Conservation (phyloP, 1,284 basidiomycete genomes). For the Cutaneotrichosporon sp. region DNA sequence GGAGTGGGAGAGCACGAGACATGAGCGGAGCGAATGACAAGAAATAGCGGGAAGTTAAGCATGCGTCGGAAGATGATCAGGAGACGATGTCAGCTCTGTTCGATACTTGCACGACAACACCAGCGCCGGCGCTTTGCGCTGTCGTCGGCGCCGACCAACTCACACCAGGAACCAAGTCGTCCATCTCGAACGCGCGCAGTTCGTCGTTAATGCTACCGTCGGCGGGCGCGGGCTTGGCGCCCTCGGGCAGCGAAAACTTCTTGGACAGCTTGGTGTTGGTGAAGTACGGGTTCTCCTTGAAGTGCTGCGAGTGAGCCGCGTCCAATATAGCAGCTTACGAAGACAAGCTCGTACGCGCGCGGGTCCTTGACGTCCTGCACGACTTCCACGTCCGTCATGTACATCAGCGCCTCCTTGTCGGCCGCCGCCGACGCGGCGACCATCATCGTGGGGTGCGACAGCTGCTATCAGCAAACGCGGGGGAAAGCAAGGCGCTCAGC, state of each 20-base stretch:
- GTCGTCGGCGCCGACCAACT: conserved; percentile 5
- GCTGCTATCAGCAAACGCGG: conserved; percentile 16
- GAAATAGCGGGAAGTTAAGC: neutral
- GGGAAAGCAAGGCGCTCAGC: neutral
- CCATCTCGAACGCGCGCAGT: conserved; percentile 31
- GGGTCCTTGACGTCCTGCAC: conserved; percentile 43
- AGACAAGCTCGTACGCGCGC: conserved; percentile 42
- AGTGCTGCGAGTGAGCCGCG: conserved; percentile 24
- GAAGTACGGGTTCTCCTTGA: conserved; percentile 48
- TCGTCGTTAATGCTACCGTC: conserved; percentile 37
- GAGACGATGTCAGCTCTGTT: neutral
- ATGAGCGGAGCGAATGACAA: no score
- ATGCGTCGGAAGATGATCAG: neutral
- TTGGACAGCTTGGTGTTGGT: conserved; percentile 40
- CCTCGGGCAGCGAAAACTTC: conserved; percentile 34
- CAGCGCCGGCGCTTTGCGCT: no score
- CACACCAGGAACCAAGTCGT: conserved; percentile 27
- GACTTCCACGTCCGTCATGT: conserved; percentile 42
- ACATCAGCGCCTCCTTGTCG: conserved; percentile 42
- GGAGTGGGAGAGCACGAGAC: no score
- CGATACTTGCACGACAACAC: no score
- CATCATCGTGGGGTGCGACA: conserved; percentile 24
- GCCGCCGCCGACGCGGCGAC: conserved; percentile 24
- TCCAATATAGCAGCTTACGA: conserved; percentile 29
- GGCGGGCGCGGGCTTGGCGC: conserved; percentile 21